Evolutionary conservation across 805 yeast genomes (phyloP).

Genomic region (Yamadazyma sp.): DNA sequence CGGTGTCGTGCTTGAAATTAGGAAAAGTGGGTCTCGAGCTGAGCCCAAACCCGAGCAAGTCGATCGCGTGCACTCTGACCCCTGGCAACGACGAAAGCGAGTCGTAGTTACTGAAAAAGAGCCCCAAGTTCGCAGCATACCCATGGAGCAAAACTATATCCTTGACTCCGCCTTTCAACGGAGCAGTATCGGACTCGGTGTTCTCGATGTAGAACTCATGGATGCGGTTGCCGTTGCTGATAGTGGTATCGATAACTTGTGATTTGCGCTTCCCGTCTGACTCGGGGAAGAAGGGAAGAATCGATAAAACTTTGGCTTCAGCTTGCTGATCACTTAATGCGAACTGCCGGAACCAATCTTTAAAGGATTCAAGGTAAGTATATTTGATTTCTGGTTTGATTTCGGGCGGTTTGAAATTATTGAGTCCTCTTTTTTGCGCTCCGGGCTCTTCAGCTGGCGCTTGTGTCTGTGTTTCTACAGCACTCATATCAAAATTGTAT

Average conservation of each 20-base stretch:
- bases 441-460: neutral
- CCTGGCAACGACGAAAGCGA: slow-evolving; percentile 49
- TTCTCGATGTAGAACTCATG: slow-evolving; percentile 74
- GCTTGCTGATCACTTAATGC: slow-evolving; percentile 26
- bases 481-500: neutral
- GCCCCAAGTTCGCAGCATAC: slow-evolving; percentile 87
- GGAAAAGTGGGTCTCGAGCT: slow-evolving; percentile 58
- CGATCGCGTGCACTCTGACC: slow-evolving; percentile 62
- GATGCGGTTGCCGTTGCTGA: slow-evolving; percentile 57
- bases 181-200: slow-evolving; percentile 21
- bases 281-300: slow-evolving; percentile 59
- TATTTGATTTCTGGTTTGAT: slow-evolving; percentile 2
- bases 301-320: slow-evolving; percentile 48
- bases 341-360: slow-evolving; percentile 34
- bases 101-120: slow-evolving; percentile 70
- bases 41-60: slow-evolving; percentile 70
- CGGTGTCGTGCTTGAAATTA: slow-evolving; percentile 25
- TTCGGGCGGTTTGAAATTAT: slow-evolving; percentile 3
- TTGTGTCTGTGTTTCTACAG: neutral
- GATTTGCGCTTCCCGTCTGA: slow-evolving; percentile 49
- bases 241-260: slow-evolving; percentile 51
- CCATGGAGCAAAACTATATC: slow-evolving; percentile 86
- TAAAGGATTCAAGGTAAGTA: slow-evolving; percentile 15
- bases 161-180: slow-evolving; percentile 12
- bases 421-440: slow-evolving; percentile 5